These are phyloP conservation scores for Russula earlei DNA, from an alignment of 768 basidiomycete genomes.

Conservation along the genomic window DNA sequence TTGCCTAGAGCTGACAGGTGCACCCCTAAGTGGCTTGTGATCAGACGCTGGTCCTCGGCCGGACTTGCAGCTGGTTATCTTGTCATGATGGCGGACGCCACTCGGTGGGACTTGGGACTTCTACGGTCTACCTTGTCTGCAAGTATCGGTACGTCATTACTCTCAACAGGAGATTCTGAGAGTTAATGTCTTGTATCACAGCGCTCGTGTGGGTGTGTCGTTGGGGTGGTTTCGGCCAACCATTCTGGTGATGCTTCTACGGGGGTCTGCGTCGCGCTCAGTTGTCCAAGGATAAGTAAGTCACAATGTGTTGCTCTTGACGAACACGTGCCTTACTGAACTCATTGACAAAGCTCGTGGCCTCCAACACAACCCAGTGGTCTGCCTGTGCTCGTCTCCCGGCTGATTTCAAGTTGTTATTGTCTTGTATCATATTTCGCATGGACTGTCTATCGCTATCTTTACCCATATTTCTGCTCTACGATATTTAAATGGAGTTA, in stretches of 20 bases:
- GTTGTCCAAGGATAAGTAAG: neutral
- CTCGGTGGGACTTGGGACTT: neutral
- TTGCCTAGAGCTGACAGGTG: neutral
- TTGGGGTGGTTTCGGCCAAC: constrained; percentile 2
- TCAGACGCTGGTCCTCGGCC: neutral
- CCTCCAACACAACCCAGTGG: too few relatives aligned
- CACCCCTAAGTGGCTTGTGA: neutral
- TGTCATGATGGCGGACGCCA: neutral
- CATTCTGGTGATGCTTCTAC: neutral
- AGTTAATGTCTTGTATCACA: neutral
- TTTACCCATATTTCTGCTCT: too few relatives aligned
- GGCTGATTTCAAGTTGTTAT: too few relatives aligned
- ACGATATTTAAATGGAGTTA: too few relatives aligned
- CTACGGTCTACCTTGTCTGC: neutral
- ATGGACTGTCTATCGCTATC: too few relatives aligned
- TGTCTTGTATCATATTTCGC: too few relatives aligned
- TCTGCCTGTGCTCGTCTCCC: too few relatives aligned
- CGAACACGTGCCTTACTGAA: too few relatives aligned
- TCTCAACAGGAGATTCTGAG: too few relatives aligned
- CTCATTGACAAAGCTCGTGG: too few relatives aligned
- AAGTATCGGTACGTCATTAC: constrained; percentile 2
- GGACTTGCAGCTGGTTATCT: neutral
- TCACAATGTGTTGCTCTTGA: neutral
- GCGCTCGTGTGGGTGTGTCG: neutral
- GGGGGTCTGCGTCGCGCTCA: neutral